Evolutionary conservation across 768 basidiomycete genomes (phyloP).

Genomic region (Mrakia frigida): DNA sequence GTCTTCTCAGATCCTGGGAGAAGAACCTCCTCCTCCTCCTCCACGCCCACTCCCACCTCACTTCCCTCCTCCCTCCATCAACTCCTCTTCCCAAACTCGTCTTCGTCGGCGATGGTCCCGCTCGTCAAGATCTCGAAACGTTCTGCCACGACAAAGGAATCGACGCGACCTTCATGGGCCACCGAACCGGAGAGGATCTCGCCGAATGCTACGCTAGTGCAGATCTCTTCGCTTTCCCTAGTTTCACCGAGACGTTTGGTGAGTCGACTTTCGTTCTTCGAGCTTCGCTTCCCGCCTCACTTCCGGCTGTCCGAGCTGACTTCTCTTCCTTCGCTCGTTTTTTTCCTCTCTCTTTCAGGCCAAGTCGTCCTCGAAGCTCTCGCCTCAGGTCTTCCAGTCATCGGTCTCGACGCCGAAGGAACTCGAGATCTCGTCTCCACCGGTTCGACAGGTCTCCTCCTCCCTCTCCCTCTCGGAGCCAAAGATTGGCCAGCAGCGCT

Average conservation of each 20-base stretch:
- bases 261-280: background rate
- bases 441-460: conserved; percentile 39
- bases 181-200: conserved; percentile 44
- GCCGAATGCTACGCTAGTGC: conserved; percentile 48
- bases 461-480: conserved; percentile 36
- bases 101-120: conserved; percentile 49
- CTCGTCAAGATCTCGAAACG: conserved; percentile 42
- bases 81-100: conserved; percentile 42
- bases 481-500: conserved; percentile 34
- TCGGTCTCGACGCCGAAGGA: conserved; percentile 49
- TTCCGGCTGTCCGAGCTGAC: too few species aligned
- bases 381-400: conserved; percentile 49
- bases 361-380: conserved; percentile 51
- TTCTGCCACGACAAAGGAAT: conserved; percentile 41
- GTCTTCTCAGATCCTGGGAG: conserved; percentile 45
- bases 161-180: conserved; percentile 47
- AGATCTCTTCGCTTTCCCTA: conserved; percentile 50
- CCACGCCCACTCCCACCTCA: conserved; percentile 43
- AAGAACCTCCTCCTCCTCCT: conserved; percentile 50
- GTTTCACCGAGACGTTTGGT: conserved; percentile 41
- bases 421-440: conserved; percentile 46
- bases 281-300: background rate
- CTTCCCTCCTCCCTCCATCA: conserved; percentile 34
- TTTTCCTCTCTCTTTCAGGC: conserved; percentile 34
- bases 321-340: background rate